phyloP scores from a whole-genome alignment of 768 basidiomycete genomes.

The Gloeostereum incarnatum region DNA sequence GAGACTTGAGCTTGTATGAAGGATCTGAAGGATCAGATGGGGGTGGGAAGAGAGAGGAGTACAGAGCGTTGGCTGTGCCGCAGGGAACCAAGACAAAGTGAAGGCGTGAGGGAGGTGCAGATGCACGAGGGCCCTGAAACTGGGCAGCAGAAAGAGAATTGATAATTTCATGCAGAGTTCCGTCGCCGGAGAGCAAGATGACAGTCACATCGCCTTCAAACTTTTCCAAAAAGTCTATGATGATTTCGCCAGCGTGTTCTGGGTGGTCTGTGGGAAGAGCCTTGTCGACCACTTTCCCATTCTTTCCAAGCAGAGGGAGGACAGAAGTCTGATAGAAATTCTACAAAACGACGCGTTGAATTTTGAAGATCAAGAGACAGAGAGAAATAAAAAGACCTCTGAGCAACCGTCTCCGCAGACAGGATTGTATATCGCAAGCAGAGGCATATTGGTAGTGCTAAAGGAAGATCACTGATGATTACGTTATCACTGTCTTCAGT shows the following conservation, averaged over 20 bases:
- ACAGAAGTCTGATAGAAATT: slow-evolving; percentile 52
- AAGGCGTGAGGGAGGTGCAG: slow-evolving; percentile 16
- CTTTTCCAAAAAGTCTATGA: slow-evolving; percentile 28
- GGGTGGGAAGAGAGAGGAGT: slow-evolving; percentile 65
- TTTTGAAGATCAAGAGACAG: not conserved
- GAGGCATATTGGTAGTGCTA: too few species aligned
- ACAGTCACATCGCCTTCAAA: slow-evolving; percentile 12
- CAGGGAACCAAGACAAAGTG: slow-evolving; percentile 50
- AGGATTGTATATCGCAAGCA: slow-evolving; percentile 71
- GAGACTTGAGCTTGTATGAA: slow-evolving; percentile 43
- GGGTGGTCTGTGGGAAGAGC: slow-evolving; percentile 37
- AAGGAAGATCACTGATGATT: too few species aligned
- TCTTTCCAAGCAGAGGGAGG: slow-evolving; percentile 47
- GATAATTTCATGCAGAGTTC: slow-evolving; percentile 85
- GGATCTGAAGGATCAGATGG: slow-evolving; percentile 11
- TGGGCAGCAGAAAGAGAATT: slow-evolving; percentile 36
- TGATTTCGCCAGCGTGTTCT: slow-evolving; percentile 45
- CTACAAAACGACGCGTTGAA: slow-evolving; percentile 7
- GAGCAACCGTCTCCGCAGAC: slow-evolving; percentile 56
- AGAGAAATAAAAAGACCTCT: slow-evolving; percentile 15
- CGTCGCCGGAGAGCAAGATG: slow-evolving; percentile 73
- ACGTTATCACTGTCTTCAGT: too few species aligned
- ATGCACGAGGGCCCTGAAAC: slow-evolving; percentile 12
- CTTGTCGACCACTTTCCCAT: slow-evolving; percentile 27
- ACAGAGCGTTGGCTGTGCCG: slow-evolving; percentile 93